phyloP scores from a whole-genome alignment of 1,284 basidiomycete genomes.

The Porogramme epimiltina region DNA sequence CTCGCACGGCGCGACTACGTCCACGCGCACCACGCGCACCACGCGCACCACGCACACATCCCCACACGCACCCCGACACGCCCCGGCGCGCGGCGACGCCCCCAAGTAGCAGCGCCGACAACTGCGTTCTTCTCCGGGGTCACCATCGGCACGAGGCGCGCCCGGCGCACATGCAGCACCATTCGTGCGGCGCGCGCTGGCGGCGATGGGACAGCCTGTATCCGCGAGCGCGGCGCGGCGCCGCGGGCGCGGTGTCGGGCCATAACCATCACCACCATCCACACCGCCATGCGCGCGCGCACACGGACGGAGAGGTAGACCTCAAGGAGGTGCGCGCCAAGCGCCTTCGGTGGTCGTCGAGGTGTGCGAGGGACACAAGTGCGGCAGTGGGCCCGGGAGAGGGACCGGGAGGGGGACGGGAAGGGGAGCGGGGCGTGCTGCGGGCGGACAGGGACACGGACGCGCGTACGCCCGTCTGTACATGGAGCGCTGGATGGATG shows the following conservation, averaged over 20 bases:
- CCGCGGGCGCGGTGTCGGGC: too few relatives aligned
- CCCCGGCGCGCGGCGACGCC: background rate
- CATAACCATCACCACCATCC: too few relatives aligned
- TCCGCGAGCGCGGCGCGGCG: too few relatives aligned
- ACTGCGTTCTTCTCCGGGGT: conserved; percentile 31
- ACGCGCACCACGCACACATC: background rate
- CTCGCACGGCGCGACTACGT: conserved; percentile 6
- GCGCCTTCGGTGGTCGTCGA: too few relatives aligned
- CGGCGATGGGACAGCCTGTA: conserved; percentile 7
- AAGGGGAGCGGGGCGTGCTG: too few relatives aligned
- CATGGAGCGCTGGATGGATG: conserved; percentile 28
- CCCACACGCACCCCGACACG: too few relatives aligned
- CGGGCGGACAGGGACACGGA: conserved; percentile 23
- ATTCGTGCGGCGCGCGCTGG: conserved; percentile 29
- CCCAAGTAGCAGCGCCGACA: background rate
- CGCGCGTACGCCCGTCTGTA: conserved; percentile 31
- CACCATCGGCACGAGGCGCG: conserved; percentile 48
- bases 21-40: background rate
- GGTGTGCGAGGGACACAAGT: too few relatives aligned
- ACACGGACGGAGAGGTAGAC: too few relatives aligned
- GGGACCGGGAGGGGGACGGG: too few relatives aligned
- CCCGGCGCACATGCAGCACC: conserved; percentile 37
- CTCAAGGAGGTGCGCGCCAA: too few relatives aligned
- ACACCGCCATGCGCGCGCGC: too few relatives aligned
- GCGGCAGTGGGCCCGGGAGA: too few relatives aligned